Evolutionary conservation across 306 rosid genomes (phyloP).

Genomic region (Arachis hypogaea): DNA sequence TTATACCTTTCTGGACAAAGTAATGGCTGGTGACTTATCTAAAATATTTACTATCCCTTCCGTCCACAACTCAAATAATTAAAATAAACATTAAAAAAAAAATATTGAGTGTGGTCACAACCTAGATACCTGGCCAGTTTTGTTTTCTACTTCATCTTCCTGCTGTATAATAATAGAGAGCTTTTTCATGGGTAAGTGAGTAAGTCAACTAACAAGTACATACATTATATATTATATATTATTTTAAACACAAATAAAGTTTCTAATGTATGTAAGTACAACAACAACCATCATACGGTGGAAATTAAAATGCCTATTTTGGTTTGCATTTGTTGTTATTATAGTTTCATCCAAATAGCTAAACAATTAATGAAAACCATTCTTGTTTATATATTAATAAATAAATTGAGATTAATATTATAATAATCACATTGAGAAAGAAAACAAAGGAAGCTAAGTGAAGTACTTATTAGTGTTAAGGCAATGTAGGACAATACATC

Average conservation of each 20-base stretch:
- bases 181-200: neutral
- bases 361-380: neutral
- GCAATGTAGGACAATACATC: neutral
- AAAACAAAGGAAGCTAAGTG: no score
- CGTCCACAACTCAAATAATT: neutral
- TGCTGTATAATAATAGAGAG: neutral
- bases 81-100: no score
- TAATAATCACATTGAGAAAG: neutral
- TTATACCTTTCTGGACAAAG: neutral
- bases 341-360: neutral
- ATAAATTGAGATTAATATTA: neutral
- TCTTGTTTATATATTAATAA: neutral
- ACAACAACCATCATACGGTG: neutral
- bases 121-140: conserved; percentile 2
- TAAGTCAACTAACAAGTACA: conserved; percentile 25
- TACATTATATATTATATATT: neutral
- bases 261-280: neutral
- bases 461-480: neutral
- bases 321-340: neutral
- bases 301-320: neutral
- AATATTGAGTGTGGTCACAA: neutral
- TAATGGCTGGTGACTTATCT: neutral
- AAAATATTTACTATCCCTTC: neutral
- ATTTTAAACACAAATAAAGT: neutral
- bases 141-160: neutral